These are phyloP conservation scores for Jimgerdemannia flammicorona DNA, from an alignment of 192 early-diverging fungal genomes.

Conservation along the genomic window DNA sequence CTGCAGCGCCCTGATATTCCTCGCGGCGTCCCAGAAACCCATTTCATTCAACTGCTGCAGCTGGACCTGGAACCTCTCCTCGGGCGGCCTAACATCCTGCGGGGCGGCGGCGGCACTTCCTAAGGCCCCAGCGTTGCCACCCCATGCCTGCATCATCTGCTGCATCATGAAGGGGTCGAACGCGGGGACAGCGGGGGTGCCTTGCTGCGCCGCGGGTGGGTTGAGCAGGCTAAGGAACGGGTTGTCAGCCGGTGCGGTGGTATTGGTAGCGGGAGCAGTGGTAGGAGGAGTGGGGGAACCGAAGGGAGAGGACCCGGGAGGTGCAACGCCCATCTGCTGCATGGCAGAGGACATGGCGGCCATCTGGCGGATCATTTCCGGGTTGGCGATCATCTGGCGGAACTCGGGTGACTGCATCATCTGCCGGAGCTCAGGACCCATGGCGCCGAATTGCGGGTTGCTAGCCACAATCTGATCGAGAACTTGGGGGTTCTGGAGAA, in stretches of 20 bases:
- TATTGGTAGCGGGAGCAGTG: slow-evolving; percentile 15
- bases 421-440: slow-evolving; percentile 84
- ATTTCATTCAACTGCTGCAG: slow-evolving; percentile 89
- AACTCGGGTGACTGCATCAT: slow-evolving; percentile 80
- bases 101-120: slow-evolving; percentile 18
- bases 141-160: slow-evolving; percentile 31
- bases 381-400: slow-evolving; percentile 81
- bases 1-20: slow-evolving; percentile 87
- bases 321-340: slow-evolving; percentile 23
- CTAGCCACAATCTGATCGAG: slow-evolving; percentile 78
- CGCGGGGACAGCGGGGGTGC: not conserved
- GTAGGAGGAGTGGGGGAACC: slow-evolving; percentile 22
- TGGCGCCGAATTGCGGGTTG: slow-evolving; percentile 76
- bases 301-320: slow-evolving; percentile 20
- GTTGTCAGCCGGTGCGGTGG: slow-evolving; percentile 23
- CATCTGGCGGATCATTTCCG: slow-evolving; percentile 72
- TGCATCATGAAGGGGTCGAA: slow-evolving; percentile 35
- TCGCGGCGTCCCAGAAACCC: slow-evolving; percentile 88
- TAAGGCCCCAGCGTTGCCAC: slow-evolving; percentile 7
- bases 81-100: slow-evolving; percentile 43
- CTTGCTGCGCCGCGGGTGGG: slow-evolving; percentile 3
- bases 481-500: slow-evolving; percentile 83
- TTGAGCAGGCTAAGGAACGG: slow-evolving; percentile 41
- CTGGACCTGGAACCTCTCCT: slow-evolving; percentile 69
- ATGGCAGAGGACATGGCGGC: slow-evolving; percentile 57